Percentiles rank a stretch among this genome's conserved stretches.
Evolutionary conservation across 2,329 filamentous ascomycete species (phyloP).

Genomic region (Aspergillus sergii): DNA sequence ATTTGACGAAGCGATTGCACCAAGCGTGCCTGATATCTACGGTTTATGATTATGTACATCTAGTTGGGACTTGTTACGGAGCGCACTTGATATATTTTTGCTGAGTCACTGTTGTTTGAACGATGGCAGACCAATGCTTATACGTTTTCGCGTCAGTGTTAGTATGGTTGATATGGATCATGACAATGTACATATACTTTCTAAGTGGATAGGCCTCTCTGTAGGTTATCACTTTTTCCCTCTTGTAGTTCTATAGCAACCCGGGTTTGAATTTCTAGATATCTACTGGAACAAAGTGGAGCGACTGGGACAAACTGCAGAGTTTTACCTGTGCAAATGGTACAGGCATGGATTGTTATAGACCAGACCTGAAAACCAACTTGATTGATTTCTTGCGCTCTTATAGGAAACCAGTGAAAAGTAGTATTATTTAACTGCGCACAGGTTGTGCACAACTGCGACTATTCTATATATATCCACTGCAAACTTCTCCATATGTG

Average conservation of each 20-base stretch:
- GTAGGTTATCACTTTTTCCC: neutral
- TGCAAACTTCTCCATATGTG: neutral
- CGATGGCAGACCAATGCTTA: neutral
- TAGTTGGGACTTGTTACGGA: too few species aligned
- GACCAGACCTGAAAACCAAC: too few species aligned
- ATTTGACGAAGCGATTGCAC: neutral
- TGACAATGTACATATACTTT: neutral
- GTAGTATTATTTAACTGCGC: too few species aligned
- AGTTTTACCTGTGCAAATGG: neutral
- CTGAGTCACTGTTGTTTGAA: neutral
- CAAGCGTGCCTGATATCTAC: neutral
- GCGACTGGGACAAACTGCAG: too few species aligned
- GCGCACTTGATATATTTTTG: too few species aligned
- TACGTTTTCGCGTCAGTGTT: neutral
- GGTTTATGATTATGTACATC: neutral
- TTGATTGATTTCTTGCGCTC: too few species aligned
- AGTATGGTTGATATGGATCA: neutral
- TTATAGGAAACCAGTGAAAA: too few species aligned
- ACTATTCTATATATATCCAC: neutral
- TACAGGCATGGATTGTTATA: neutral
- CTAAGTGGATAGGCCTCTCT: neutral
- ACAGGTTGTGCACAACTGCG: too few species aligned
- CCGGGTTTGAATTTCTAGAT: neutral
- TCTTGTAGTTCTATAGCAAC: neutral
- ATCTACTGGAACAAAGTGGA: neutral